These are phyloP conservation scores for Syzygium aqueum DNA, from an alignment of 345 rosid genomes.

Conservation along the genomic window DNA sequence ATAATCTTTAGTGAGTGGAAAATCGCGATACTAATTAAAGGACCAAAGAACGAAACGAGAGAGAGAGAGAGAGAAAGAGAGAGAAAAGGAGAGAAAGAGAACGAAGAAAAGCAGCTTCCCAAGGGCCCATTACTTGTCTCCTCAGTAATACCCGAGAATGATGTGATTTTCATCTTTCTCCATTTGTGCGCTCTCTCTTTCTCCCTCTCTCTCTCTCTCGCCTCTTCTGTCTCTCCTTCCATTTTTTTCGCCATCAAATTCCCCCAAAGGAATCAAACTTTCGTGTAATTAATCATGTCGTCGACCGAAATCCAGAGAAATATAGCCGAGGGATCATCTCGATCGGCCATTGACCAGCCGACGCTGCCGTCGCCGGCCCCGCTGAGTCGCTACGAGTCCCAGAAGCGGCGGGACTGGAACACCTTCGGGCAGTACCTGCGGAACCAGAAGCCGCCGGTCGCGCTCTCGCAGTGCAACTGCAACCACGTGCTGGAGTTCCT, in stretches of 20 bases:
- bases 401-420: constrained; percentile 82
- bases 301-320: constrained; percentile 20
- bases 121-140: constrained; percentile 37
- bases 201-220: background rate
- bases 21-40: constrained; percentile 3
- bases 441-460: constrained; percentile 61
- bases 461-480: constrained; percentile 41
- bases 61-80: constrained; percentile 17
- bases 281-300: background rate
- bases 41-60: constrained; percentile 4
- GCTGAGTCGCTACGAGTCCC: constrained; percentile 77
- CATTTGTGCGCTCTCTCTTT: constrained; percentile 4
- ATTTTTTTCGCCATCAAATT: constrained; percentile 2
- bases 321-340: constrained; percentile 32
- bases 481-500: constrained; percentile 71
- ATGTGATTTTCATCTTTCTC: constrained; percentile 41
- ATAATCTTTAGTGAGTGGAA: constrained; percentile 12
- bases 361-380: constrained; percentile 20
- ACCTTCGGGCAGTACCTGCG: constrained; percentile 76
- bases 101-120: constrained; percentile 22
- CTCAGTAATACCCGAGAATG: background rate
- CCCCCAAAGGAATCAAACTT: background rate
- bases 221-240: constrained; percentile 1
- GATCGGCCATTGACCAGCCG: constrained; percentile 19
- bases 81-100: background rate